phyloP scores from a whole-genome alignment of 2,329 filamentous ascomycete species.

The Daldinia eschscholtzii region DNA sequence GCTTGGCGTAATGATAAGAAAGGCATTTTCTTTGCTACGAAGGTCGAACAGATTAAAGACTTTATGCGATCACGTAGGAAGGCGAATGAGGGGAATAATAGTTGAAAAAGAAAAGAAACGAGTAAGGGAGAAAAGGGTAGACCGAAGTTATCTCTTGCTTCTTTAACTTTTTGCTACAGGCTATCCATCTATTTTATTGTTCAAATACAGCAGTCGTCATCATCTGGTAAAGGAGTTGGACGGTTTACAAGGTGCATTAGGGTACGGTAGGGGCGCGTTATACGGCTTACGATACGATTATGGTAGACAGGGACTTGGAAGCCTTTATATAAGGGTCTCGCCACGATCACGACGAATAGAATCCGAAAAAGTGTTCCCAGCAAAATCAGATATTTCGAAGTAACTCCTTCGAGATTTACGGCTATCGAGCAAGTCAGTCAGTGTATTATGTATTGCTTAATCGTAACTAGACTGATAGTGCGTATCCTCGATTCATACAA shows the following conservation, averaged over 20 bases:
- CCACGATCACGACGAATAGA: constrained; percentile 7
- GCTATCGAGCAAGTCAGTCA: no score
- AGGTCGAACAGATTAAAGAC: constrained; percentile 87
- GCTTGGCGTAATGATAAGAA: constrained; percentile 86
- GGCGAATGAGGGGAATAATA: constrained; percentile 40
- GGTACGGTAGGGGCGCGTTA: constrained; percentile 6
- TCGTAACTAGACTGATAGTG: not conserved
- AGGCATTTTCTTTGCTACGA: constrained; percentile 90
- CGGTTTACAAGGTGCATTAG: constrained; percentile 24
- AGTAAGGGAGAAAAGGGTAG: not conserved
- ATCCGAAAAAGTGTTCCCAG: not conserved
- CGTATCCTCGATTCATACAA: not conserved
- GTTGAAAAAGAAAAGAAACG: no score
- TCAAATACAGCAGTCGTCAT: constrained; percentile 2
- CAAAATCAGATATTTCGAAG: not conserved
- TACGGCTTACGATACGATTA: constrained; percentile 13
- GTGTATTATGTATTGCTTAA: constrained; percentile 4
- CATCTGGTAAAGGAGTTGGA: constrained; percentile 31
- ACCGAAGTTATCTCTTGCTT: not conserved
- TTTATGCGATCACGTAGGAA: constrained; percentile 71
- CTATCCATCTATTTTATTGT: not conserved
- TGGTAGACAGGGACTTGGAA: constrained; percentile 4
- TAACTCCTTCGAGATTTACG: no score
- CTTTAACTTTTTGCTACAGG: not conserved
- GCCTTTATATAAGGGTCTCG: not conserved